These are phyloP conservation scores for Neopestalotiopsis rosae DNA, from an alignment of 2,329 filamentous ascomycete genomes.

Conservation along the genomic window DNA sequence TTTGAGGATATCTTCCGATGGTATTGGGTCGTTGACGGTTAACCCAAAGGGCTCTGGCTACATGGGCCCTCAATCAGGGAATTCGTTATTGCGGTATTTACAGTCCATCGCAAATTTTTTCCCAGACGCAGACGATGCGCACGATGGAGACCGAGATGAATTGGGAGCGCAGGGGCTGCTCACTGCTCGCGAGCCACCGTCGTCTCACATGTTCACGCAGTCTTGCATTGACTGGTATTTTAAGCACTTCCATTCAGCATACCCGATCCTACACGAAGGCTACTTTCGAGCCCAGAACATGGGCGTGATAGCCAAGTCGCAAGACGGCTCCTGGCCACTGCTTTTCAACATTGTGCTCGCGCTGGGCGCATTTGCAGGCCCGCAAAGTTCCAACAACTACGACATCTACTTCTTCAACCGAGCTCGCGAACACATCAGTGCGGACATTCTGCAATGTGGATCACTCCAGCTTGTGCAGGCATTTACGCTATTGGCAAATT, in stretches of 20 bases:
- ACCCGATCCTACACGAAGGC: conserved; percentile 51
- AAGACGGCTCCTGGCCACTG: conserved; percentile 38
- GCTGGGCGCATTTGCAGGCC: conserved; percentile 38
- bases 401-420: conserved; percentile 36
- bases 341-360: conserved; percentile 44
- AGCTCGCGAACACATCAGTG: conserved; percentile 32
- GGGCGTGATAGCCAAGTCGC: conserved; percentile 36
- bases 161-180: conserved; percentile 18
- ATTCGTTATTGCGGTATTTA: conserved; percentile 36
- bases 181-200: conserved; percentile 28
- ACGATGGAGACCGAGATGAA: background rate
- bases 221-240: conserved; percentile 46
- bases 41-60: conserved; percentile 41
- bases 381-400: conserved; percentile 28
- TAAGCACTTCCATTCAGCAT: conserved; percentile 47
- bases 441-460: conserved; percentile 38
- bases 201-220: conserved; percentile 31
- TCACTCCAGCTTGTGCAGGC: conserved; percentile 39
- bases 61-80: conserved; percentile 32
- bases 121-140: background rate
- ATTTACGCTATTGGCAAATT: conserved; percentile 40
- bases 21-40: conserved; percentile 42
- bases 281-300: conserved; percentile 46
- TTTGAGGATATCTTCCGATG: conserved; percentile 29
- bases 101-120: conserved; percentile 20